Percentiles rank a stretch among this genome's conserved stretches.
These are phyloP conservation scores for Prunus armeniaca DNA, from an alignment of 306 rosid genomes.

Conservation along the genomic window DNA sequence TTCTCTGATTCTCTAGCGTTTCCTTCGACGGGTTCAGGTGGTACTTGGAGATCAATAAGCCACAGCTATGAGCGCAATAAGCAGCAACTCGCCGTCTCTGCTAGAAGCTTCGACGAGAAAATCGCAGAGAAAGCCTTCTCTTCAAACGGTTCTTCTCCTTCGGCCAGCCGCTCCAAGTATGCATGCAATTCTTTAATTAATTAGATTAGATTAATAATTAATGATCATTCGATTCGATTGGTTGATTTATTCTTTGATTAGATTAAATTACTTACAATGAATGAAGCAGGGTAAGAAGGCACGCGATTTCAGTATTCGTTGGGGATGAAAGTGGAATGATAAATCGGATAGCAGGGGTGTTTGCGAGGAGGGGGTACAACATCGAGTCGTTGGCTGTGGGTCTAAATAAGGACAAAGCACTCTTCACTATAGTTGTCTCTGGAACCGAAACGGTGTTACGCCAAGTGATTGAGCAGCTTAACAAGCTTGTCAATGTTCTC, in stretches of 20 bases:
- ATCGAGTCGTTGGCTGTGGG: constrained; percentile 87
- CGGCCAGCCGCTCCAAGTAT: constrained; percentile 44
- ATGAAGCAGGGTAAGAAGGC: constrained; percentile 51
- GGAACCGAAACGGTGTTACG: constrained; percentile 59
- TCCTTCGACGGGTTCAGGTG: neutral
- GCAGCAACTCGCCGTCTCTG: constrained; percentile 33
- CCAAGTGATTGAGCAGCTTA: constrained; percentile 74
- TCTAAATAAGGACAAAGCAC: constrained; percentile 68
- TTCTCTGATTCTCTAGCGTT: constrained; percentile 1
- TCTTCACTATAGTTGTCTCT: constrained; percentile 69
- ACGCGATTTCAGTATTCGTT: constrained; percentile 78
- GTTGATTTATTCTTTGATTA: too few relatives aligned
- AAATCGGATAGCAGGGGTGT: constrained; percentile 75
- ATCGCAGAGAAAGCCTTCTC: constrained; percentile 20
- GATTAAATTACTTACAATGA: too few relatives aligned
- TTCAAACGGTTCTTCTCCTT: constrained; percentile 25
- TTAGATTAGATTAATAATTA: neutral
- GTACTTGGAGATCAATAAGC: constrained; percentile 13
- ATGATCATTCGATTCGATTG: neutral
- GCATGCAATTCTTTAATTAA: neutral
- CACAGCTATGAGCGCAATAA: neutral
- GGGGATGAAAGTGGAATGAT: constrained; percentile 92
- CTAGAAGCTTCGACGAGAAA: constrained; percentile 23
- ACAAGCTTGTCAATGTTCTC: constrained; percentile 70
- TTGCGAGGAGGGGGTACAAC: constrained; percentile 77